These are phyloP conservation scores for Stephanodiscus triporus DNA, from an alignment of 108 stramenopile genomes.

Conservation along the genomic window DNA sequence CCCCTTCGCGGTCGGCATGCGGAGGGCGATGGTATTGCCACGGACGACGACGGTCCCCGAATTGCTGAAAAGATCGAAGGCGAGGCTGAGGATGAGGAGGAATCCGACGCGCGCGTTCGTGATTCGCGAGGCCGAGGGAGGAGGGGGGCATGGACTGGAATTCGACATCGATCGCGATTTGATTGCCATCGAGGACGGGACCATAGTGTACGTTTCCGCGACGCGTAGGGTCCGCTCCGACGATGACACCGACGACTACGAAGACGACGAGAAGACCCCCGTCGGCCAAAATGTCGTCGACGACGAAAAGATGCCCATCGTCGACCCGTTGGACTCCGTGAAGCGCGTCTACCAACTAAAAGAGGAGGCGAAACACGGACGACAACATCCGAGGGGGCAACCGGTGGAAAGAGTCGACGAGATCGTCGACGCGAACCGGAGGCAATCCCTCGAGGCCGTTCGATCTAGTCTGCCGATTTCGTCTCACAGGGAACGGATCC, in stretches of 20 bases:
- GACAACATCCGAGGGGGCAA: constrained; percentile 7
- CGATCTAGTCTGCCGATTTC: constrained; percentile 63
- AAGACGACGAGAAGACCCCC: constrained; percentile 6
- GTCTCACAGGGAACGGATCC: constrained; percentile 43
- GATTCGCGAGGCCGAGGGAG: constrained; percentile 3
- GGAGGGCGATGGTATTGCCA: constrained; percentile 56
- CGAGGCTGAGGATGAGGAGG: constrained; percentile 59
- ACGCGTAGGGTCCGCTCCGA: constrained; percentile 7
- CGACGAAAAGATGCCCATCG: constrained; percentile 6
- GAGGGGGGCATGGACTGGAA: background rate
- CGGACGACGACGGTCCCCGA: constrained; percentile 32
- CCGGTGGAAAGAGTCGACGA: constrained; percentile 18
- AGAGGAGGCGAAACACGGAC: background rate
- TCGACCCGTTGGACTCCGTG: constrained; percentile 57
- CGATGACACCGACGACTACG: background rate
- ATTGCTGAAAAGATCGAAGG: constrained; percentile 48
- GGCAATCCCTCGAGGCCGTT: background rate
- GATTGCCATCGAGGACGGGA: constrained; percentile 55
- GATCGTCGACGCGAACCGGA: constrained; percentile 12
- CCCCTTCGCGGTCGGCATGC: constrained; percentile 46
- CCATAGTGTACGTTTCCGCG: constrained; percentile 49
- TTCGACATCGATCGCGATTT: constrained; percentile 51
- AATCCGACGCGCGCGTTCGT: constrained; percentile 53
- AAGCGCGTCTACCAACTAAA: constrained; percentile 49
- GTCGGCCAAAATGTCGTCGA: constrained; percentile 19